These are phyloP conservation scores for Fusarium pseudocircinatum DNA, from an alignment of 2,329 filamentous ascomycete genomes.

Conservation along the genomic window DNA sequence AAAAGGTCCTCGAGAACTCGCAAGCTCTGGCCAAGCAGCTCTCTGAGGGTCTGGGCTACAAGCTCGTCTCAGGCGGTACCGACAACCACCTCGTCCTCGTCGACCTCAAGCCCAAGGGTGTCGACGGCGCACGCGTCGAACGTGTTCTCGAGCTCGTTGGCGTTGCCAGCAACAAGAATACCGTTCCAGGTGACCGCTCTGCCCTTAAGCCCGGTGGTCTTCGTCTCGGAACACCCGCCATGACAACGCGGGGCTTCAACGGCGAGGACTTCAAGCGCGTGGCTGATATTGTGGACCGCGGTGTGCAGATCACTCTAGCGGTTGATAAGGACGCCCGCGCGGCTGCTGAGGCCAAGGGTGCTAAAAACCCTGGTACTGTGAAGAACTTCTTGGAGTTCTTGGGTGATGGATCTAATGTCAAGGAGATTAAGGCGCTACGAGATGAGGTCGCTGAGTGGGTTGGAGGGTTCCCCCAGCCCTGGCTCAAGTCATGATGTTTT, in stretches of 20 bases:
- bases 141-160: constrained; percentile 88
- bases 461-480: constrained; percentile 52
- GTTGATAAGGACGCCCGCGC: constrained; percentile 76
- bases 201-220: constrained; percentile 91
- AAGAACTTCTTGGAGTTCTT: constrained; percentile 73
- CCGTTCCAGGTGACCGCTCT: constrained; percentile 90
- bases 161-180: constrained; percentile 97
- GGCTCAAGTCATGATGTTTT: constrained; percentile 38
- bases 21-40: constrained; percentile 79
- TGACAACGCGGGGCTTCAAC: constrained; percentile 90
- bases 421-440: constrained; percentile 73
- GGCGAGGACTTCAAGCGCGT: constrained; percentile 86
- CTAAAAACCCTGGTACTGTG: constrained; percentile 70
- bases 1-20: constrained; percentile 85
- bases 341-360: constrained; percentile 69
- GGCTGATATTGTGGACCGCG: constrained; percentile 82
- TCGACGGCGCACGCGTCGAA: constrained; percentile 89
- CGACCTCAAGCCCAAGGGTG: constrained; percentile 84
- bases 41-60: constrained; percentile 76
- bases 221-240: constrained; percentile 90
- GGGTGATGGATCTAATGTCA: constrained; percentile 70
- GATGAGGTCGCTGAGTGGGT: constrained; percentile 79
- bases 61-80: constrained; percentile 88
- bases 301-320: constrained; percentile 78
- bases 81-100: constrained; percentile 95